These are phyloP conservation scores for Fusarium illudens DNA, from an alignment of 2,329 filamentous ascomycete species.

Conservation along the genomic window DNA sequence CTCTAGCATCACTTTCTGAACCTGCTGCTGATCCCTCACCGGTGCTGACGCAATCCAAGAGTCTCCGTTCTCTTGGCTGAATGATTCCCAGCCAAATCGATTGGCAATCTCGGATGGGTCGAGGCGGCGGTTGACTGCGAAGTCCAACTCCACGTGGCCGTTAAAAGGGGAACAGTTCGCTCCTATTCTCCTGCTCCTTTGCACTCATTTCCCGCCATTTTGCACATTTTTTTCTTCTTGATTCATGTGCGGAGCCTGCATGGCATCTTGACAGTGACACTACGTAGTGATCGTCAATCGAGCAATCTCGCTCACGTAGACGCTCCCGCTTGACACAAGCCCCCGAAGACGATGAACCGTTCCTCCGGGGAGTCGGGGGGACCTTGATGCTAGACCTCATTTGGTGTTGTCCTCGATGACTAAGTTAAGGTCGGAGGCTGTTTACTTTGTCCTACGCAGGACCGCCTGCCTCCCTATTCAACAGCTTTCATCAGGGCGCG, in stretches of 20 bases:
- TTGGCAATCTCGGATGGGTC: slow-evolving; percentile 24
- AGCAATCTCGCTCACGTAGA: not conserved
- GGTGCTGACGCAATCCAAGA: slow-evolving; percentile 17
- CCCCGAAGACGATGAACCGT: not conserved
- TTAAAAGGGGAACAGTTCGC: not conserved
- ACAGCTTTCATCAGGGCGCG: not conserved
- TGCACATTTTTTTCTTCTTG: not conserved
- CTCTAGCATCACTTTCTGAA: not conserved
- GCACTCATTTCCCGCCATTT: not conserved
- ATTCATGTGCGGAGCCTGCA: not conserved
- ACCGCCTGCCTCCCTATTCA: not conserved
- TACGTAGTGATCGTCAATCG: not conserved
- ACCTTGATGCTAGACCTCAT: not conserved
- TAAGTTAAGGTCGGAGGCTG: not conserved
- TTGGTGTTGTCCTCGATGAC: not conserved
- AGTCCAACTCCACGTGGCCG: slow-evolving; percentile 7
- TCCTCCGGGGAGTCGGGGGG: not conserved
- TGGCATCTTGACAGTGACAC: not conserved
- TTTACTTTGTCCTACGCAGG: not conserved
- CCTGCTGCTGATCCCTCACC: slow-evolving; percentile 13
- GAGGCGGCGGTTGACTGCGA: not conserved
- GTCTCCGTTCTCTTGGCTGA: slow-evolving; percentile 22
- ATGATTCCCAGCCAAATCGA: slow-evolving; percentile 20
- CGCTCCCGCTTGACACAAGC: not conserved
- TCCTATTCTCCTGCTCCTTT: not conserved